phyloP scores from a whole-genome alignment of 148 eudicot species.

The Rhododendron williamsianum region DNA sequence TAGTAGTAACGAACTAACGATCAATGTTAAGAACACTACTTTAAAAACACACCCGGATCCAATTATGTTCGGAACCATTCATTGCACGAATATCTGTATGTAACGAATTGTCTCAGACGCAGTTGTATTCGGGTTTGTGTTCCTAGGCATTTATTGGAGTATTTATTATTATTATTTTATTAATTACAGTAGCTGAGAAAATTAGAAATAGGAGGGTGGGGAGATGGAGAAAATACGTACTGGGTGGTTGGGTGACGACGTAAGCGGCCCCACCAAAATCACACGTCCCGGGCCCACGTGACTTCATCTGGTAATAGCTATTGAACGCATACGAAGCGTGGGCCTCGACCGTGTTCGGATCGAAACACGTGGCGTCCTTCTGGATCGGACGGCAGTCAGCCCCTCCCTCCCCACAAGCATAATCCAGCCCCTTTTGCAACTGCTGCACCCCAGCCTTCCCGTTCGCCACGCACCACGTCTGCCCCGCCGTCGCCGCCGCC shows the following conservation, averaged over 20 bases:
- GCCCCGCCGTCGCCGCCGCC: constrained; percentile 22
- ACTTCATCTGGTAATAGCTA: constrained; percentile 71
- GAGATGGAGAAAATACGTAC: constrained; percentile 31
- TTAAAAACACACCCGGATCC: no score
- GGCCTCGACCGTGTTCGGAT: constrained; percentile 59
- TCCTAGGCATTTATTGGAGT: background rate
- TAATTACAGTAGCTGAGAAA: background rate
- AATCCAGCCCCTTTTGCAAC: constrained; percentile 62
- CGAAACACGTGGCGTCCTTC: constrained; percentile 56
- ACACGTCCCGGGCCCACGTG: constrained; percentile 63
- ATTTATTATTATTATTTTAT: background rate
- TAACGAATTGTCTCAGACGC: background rate
- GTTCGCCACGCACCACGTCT: constrained; percentile 91
- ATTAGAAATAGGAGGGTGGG: background rate
- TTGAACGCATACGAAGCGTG: constrained; percentile 94
- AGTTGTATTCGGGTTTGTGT: no score
- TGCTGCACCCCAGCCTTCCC: constrained; percentile 38
- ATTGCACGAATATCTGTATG: no score
- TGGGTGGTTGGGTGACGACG: constrained; percentile 75
- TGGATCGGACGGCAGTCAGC: constrained; percentile 92
- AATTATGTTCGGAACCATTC: no score
- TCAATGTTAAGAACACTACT: no score
- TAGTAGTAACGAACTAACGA: no score
- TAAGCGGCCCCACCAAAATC: constrained; percentile 81
- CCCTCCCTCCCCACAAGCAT: constrained; percentile 82